Conservation (phyloP, 306 rosid species). For the Cucurbita moschata region DNA sequence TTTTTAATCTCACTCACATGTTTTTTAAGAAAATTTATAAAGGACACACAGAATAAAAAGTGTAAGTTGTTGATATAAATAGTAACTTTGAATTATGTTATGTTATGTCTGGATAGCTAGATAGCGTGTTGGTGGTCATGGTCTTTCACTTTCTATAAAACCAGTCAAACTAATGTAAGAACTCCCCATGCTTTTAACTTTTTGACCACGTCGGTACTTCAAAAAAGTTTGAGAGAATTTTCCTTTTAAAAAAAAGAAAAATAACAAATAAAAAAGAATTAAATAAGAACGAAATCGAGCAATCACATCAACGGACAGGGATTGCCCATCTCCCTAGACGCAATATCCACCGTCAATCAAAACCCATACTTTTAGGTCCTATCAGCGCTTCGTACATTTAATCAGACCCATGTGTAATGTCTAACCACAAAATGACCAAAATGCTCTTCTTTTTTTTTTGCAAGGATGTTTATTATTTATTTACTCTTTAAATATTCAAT, state of each 20-base stretch:
- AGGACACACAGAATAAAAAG: too few relatives aligned
- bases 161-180: neutral
- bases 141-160: neutral
- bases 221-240: neutral
- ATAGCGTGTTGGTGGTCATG: neutral
- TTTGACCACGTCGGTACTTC: neutral
- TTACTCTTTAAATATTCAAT: too few relatives aligned
- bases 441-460: neutral
- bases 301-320: slow-evolving; percentile 9
- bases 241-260: neutral
- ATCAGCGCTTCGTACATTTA: neutral
- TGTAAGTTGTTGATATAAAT: too few relatives aligned
- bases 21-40: too few relatives aligned
- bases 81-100: too few relatives aligned
- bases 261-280: neutral
- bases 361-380: neutral
- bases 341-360: slow-evolving; percentile 4
- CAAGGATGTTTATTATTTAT: neutral
- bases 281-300: neutral
- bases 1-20: too few relatives aligned
- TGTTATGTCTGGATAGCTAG: too few relatives aligned
- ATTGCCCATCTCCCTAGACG: neutral
- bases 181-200: neutral
- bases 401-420: neutral
- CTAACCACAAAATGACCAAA: neutral